These are phyloP conservation scores for Cucumis sativus DNA, from an alignment of 306 rosid species.

Conservation along the genomic window DNA sequence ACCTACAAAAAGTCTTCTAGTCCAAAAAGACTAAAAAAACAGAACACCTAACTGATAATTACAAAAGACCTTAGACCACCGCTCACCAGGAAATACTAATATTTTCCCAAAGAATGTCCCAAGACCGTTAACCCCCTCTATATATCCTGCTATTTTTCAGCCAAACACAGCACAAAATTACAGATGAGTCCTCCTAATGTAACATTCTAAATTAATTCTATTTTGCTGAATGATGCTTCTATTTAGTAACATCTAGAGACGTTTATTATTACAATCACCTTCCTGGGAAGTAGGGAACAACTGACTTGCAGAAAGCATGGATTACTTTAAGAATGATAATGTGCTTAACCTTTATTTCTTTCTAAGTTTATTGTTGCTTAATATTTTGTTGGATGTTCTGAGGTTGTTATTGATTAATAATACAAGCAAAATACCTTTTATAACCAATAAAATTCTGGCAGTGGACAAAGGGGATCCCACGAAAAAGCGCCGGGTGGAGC, in stretches of 20 bases:
- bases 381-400: background rate
- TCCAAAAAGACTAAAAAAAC: background rate
- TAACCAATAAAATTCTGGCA: constrained; percentile 32
- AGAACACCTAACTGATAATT: background rate
- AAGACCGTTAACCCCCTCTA: background rate
- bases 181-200: background rate
- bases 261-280: background rate
- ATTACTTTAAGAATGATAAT: background rate
- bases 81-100: background rate
- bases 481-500: constrained; percentile 91
- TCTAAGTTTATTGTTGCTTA: background rate
- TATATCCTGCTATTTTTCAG: background rate
- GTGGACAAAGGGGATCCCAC: constrained; percentile 74
- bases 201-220: background rate
- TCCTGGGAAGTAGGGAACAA: background rate
- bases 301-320: background rate
- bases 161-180: background rate
- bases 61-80: background rate
- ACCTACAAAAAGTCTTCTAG: background rate
- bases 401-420: background rate
- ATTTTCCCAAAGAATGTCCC: background rate
- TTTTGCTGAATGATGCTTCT: background rate
- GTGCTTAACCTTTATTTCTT: background rate
- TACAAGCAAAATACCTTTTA: background rate
- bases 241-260: background rate